Conservation (phyloP, 352 stramenopile genomes). For the Globisporangium middletonii region DNA sequence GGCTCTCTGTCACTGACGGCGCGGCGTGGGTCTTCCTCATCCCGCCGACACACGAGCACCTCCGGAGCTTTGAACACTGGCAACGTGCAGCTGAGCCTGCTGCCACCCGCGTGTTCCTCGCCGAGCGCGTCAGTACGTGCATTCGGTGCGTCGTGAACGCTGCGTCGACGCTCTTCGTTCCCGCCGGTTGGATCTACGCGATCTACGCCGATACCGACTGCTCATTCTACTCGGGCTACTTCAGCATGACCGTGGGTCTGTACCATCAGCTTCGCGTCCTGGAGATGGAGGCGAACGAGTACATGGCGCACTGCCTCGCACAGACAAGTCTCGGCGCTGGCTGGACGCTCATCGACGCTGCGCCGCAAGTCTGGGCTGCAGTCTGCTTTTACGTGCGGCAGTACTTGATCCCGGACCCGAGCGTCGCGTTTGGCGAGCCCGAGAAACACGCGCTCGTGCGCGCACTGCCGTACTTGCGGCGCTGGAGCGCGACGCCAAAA, state of each 20-base stretch:
- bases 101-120: conserved; percentile 45
- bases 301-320: conserved; percentile 22
- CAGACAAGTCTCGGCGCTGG: conserved; percentile 24
- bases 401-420: conserved; percentile 33
- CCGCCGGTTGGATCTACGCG: conserved; percentile 68
- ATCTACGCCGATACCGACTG: conserved; percentile 46
- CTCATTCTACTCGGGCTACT: conserved; percentile 53
- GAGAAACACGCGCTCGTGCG: conserved; percentile 45
- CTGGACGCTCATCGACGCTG: conserved; percentile 32
- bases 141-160: conserved; percentile 56
- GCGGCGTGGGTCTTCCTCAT: conserved; percentile 67
- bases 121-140: conserved; percentile 62
- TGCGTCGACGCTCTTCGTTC: conserved; percentile 48
- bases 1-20: conserved; percentile 58
- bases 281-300: conserved; percentile 31
- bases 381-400: conserved; percentile 57
- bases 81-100: conserved; percentile 24
- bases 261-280: conserved; percentile 41
- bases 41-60: conserved; percentile 36
- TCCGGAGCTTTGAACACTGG: conserved; percentile 58
- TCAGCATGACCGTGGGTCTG: conserved; percentile 45
- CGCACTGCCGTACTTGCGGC: conserved; percentile 43
- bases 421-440: conserved; percentile 26
- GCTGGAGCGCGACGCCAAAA: conserved; percentile 35
- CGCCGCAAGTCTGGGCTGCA: conserved; percentile 48